These are phyloP conservation scores for Fraxinus sp. DNA, from an alignment of 305 asterid species.

Conservation along the genomic window DNA sequence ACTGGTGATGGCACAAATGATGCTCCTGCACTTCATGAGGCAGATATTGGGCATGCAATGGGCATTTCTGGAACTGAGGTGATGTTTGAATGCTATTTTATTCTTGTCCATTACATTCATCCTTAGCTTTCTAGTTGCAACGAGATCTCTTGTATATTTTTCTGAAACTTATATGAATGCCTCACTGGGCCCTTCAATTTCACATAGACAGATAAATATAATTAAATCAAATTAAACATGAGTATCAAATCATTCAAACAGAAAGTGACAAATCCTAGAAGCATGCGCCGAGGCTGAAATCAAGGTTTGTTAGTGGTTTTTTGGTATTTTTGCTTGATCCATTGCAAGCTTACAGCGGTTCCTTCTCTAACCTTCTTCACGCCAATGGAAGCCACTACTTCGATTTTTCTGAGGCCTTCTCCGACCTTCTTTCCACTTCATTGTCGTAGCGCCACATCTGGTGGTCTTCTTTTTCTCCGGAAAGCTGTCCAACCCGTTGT, in stretches of 20 bases:
- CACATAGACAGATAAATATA: neutral
- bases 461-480: constrained; percentile 30
- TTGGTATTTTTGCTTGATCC: constrained; percentile 49
- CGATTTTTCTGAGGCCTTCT: constrained; percentile 50
- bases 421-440: constrained; percentile 54
- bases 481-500: constrained; percentile 32
- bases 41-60: constrained; percentile 99
- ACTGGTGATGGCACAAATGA: constrained; percentile 98
- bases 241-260: neutral
- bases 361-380: constrained; percentile 66
- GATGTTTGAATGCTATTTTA: constrained; percentile 24
- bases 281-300: neutral
- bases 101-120: neutral
- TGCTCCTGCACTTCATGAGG: constrained; percentile 99
- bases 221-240: too few relatives aligned
- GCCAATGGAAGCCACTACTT: constrained; percentile 57
- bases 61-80: constrained; percentile 99
- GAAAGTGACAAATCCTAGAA: neutral
- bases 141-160: neutral
- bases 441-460: constrained; percentile 30
- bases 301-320: constrained; percentile 6
- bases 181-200: too few relatives aligned
- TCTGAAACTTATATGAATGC: neutral
- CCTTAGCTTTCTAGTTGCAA: neutral
- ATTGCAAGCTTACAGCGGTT: constrained; percentile 48